A percentile compares a stretch with the other conserved stretches of the same genome.
These are phyloP conservation scores for Mercurialis annua DNA, from an alignment of 345 rosid species.

Conservation along the genomic window DNA sequence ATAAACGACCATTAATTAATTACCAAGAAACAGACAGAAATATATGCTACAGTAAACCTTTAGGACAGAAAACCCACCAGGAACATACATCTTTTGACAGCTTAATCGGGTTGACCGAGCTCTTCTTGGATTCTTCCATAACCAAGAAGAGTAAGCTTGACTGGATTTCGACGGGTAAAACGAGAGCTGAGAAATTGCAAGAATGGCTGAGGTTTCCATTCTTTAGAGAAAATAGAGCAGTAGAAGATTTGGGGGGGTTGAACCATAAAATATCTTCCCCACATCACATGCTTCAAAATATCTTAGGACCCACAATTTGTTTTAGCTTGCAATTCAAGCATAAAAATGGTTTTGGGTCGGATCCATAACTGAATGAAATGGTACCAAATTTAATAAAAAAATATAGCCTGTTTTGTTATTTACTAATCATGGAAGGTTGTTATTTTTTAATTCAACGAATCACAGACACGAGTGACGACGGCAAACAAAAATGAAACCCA, in stretches of 20 bases:
- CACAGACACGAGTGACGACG: not conserved
- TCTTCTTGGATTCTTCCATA: conserved; percentile 20
- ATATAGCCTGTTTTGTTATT: no score
- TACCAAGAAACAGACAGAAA: not conserved
- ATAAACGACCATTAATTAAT: not conserved
- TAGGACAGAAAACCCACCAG: conserved; percentile 39
- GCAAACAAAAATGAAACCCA: not conserved
- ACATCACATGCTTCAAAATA: no score
- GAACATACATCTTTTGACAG: conserved; percentile 65
- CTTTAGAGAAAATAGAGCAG: no score
- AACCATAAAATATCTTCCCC: no score
- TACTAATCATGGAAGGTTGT: not conserved
- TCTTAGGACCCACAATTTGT: not conserved
- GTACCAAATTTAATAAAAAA: no score
- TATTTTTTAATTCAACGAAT: not conserved
- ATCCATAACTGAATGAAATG: no score
- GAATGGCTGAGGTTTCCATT: conserved; percentile 27
- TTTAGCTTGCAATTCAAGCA: no score
- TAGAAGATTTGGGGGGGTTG: no score
- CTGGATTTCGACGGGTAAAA: conserved; percentile 20
- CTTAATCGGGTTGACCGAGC: conserved; percentile 24
- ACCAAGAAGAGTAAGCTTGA: conserved; percentile 20
- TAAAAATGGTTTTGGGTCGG: no score
- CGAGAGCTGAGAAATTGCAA: conserved; percentile 29
- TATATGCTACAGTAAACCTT: not conserved